Base-by-base conservation (phyloP, 768 basidiomycete genomes). In the Fomitopsis serialis region DNA sequence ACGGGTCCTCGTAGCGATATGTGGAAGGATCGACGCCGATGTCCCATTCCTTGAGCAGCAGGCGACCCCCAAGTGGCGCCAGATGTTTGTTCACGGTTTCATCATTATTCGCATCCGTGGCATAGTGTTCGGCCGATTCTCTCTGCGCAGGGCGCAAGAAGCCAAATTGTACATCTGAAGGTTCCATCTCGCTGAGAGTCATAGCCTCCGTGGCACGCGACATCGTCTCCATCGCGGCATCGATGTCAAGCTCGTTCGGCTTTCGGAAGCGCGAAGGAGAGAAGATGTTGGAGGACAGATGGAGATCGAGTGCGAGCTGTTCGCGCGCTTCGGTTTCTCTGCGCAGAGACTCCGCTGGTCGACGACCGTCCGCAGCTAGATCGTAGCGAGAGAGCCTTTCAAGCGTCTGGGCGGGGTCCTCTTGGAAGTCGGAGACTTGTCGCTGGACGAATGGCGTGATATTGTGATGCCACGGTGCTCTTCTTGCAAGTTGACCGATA, bases 31-130 rank as follows among this genome's bases (percentile, higher is more conserved):
- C 71, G 2, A 69, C 57, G 12, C 84, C 81, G 22, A 79, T 55
- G 47, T 79, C 74, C 89, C 89, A 92, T 42, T 87, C 85, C 52
- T 78, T 75, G 52, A 92, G 66, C 37, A 92, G 72, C 21, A 84
- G 71, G 25, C 84, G 75, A 10, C 85, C 81, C 2, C 85, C 85
- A 2, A 75, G 65, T 0, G 63, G 68, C 19, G 75, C 25, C 8
- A 37, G 10, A 45, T 15, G 43, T 6, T 32, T 49, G 27, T 17
- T 6, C 9, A 10, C n/a, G 46, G 22, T 37, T 2, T 32, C 19
- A 10, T 19, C 29, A 27, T 5, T 19, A 40, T n/a, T 15, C 17
- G 24, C 8, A n/a, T 10, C 13, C 24, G 25, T 48, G 17, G 53
- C 59, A 25, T 71, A 34, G 58, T 64, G 62, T 52, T 72, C 60